A percentile compares a stretch with the other conserved stretches of the same genome.
Conservation (phyloP, 192 early-diverging fungal genomes). For the Spizellomyces sp. region DNA sequence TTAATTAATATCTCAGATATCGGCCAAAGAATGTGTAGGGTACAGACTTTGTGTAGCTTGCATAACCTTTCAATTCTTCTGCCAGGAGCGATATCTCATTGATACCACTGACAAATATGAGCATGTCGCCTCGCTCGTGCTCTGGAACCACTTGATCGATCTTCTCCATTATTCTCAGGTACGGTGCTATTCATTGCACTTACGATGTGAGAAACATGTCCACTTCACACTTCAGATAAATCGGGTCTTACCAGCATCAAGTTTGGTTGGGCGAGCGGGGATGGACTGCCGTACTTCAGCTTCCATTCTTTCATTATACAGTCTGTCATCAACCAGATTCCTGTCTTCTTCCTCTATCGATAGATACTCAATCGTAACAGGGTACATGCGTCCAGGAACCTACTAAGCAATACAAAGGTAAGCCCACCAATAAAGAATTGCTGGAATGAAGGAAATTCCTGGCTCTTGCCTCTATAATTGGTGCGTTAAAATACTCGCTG, state of each 20-base stretch:
- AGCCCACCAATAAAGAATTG: constrained; percentile 40
- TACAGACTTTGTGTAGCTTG: constrained; percentile 37
- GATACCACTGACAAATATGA: constrained; percentile 68
- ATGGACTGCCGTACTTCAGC: constrained; percentile 52
- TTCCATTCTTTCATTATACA: constrained; percentile 44
- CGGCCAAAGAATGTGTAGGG: constrained; percentile 10
- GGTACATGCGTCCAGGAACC: constrained; percentile 69
- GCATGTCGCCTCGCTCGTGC: constrained; percentile 62
- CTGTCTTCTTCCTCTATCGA: constrained; percentile 55
- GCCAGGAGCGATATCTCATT: constrained; percentile 61
- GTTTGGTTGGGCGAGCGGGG: constrained; percentile 43
- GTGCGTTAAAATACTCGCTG: constrained; percentile 66
- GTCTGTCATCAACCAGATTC: constrained; percentile 56
- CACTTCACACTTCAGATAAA: neutral
- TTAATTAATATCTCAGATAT: constrained; percentile 21
- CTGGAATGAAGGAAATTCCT: neutral
- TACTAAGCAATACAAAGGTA: constrained; percentile 30
- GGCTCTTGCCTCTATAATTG: constrained; percentile 10
- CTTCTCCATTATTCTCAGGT: constrained; percentile 57
- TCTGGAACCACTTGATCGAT: constrained; percentile 62
- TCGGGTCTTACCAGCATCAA: constrained; percentile 52
- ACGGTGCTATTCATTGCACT: constrained; percentile 50
- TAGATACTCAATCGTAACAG: constrained; percentile 63
- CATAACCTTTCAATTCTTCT: constrained; percentile 59
- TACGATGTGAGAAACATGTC: neutral